phyloP scores from a whole-genome alignment of 257 asterid genomes.

The Handroanthus guayacan region DNA sequence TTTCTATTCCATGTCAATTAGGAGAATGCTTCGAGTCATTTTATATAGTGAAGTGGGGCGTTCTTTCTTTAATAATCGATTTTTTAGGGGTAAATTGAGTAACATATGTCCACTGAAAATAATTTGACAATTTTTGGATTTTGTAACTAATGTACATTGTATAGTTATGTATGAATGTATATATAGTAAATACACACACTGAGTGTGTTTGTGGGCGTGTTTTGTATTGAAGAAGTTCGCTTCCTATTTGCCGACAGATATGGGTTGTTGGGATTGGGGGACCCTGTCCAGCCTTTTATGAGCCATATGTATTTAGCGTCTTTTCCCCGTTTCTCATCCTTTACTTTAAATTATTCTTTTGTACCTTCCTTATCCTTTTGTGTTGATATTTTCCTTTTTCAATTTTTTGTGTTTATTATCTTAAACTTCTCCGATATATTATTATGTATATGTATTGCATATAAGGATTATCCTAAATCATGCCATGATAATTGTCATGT shows the following conservation, averaged over 20 bases:
- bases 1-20: too few relatives aligned
- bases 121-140: too few relatives aligned
- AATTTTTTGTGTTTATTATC: not conserved
- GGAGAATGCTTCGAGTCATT: too few relatives aligned
- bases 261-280: slow-evolving; percentile 30
- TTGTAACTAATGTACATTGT: not conserved
- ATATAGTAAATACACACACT: not conserved
- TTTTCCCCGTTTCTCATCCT: slow-evolving; percentile 45
- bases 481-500: too few relatives aligned
- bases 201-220: slow-evolving; percentile 1
- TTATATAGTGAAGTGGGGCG: too few relatives aligned
- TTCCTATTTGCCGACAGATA: slow-evolving; percentile 69
- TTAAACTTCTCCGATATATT: too few relatives aligned
- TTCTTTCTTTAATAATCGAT: too few relatives aligned
- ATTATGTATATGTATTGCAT: too few relatives aligned
- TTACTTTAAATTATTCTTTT: slow-evolving; percentile 22
- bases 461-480: too few relatives aligned
- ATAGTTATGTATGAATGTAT: not conserved
- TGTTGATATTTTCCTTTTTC: slow-evolving; percentile 12
- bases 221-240: slow-evolving; percentile 39
- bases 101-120: too few relatives aligned
- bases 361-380: not conserved
- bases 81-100: too few relatives aligned
- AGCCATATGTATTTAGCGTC: not conserved
- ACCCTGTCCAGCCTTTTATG: slow-evolving; percentile 40